Base-by-base conservation (phyloP, 2,329 filamentous ascomycete genomes). In the Passalora sequoiae region DNA sequence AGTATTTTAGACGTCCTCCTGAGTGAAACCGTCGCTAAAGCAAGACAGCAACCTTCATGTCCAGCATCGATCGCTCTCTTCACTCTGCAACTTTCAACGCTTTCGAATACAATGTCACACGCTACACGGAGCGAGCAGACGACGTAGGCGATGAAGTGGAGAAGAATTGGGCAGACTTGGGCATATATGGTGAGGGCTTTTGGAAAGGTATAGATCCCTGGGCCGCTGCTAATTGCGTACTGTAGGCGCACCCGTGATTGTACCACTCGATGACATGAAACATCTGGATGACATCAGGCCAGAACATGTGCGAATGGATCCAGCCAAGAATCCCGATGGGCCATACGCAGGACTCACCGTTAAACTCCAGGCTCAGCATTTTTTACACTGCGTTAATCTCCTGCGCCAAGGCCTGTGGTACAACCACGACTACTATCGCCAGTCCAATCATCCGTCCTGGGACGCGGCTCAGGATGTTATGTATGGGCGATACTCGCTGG, bases 141-240 rank as follows among this genome's bases (percentile, higher is more conserved):
- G 19, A 44, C 20, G 31, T 28, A n/a, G 31, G 31, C 12, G 37
- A 40, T 40, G 37, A 40, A 15, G 37, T 40, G 10, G 37, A 40
- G 30, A 27, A 40, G 37, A 28, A 24, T 20, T 40, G 37, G 37
- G 25, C 21, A n/a, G 37, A 40, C 19, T 10, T 40, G 37, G 22
- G 37, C 3, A 28, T 28, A 4, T 28, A 28, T 5, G 10, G 24
- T 29, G n/a, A n/a, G n/a, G n/a, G n/a, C n/a, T n/a, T n/a, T n/a
- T n/a, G n/a, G n/a, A n/a, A n/a, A n/a, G n/a, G n/a, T n/a, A n/a
- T n/a, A n/a, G n/a, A n/a, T n/a, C n/a, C n/a, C n/a, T n/a, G n/a
- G n/a, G n/a, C n/a, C n/a, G n/a, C n/a, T n/a, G n/a, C n/a, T n/a
- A n/a, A n/a, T n/a, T n/a, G n/a, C n/a, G n/a, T n/a, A n/a, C n/a